phyloP scores from a whole-genome alignment of 169 alveolate genomes.

The Amoebophrya sp. region DNA sequence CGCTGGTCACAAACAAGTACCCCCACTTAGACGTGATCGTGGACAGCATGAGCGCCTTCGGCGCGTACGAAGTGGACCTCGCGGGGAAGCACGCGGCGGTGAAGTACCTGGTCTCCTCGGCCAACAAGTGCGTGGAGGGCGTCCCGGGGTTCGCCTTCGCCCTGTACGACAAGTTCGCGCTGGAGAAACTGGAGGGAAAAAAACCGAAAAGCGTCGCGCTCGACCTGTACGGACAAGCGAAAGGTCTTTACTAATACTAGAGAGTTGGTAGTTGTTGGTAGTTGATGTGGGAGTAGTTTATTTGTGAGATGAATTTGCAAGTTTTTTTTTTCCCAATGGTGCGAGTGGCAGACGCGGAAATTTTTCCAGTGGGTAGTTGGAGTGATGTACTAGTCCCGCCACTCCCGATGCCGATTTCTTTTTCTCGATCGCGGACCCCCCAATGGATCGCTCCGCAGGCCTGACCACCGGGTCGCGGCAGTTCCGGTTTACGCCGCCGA shows the following conservation, averaged over 20 bases:
- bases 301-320: too few relatives aligned
- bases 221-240: constrained; percentile 42
- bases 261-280: not conserved
- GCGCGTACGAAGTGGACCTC: constrained; percentile 35
- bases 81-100: constrained; percentile 20
- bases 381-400: too few relatives aligned
- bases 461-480: constrained; percentile 21
- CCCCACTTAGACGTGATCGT: constrained; percentile 31
- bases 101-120: constrained; percentile 37
- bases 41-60: constrained; percentile 46
- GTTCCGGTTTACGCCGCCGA: constrained; percentile 50
- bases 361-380: too few relatives aligned
- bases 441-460: not conserved
- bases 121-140: constrained; percentile 45
- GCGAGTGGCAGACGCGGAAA: too few relatives aligned
- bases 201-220: constrained; percentile 39
- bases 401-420: not conserved
- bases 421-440: not conserved
- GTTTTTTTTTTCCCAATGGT: too few relatives aligned
- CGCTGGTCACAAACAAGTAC: constrained; percentile 12
- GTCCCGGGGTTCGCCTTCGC: constrained; percentile 50
- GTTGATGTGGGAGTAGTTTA: too few relatives aligned
- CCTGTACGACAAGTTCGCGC: constrained; percentile 11
- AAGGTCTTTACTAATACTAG: constrained; percentile 20
- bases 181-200: not conserved